These are phyloP conservation scores for Silene noctiflora DNA, from an alignment of 179 eudicot genomes.

Conservation along the genomic window DNA sequence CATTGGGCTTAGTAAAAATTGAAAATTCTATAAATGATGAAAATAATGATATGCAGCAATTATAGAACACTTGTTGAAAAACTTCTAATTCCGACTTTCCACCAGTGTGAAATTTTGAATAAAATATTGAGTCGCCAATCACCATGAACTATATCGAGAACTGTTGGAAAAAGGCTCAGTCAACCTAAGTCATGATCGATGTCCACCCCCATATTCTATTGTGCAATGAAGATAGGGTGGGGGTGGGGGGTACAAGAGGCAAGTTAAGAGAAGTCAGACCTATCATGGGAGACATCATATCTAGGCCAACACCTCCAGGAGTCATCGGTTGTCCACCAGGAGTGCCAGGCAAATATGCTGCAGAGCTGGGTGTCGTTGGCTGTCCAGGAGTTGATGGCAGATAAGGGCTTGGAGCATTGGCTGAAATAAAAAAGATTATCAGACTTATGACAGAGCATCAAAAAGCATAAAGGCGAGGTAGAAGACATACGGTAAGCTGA, in stretches of 20 bases:
- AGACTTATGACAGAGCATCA: not conserved
- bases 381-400: conserved; percentile 97
- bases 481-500: conserved; percentile 66
- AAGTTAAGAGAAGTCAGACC: conserved; percentile 40
- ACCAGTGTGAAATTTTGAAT: not conserved
- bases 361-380: conserved; percentile 95
- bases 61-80: not conserved
- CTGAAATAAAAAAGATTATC: conserved; percentile 29
- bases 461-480: not conserved
- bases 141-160: not conserved
- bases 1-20: not conserved
- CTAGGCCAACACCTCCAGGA: conserved; percentile 92
- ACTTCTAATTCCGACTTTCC: not conserved
- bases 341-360: conserved; percentile 87
- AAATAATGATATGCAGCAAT: not conserved
- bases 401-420: conserved; percentile 97
- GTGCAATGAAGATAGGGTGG: not conserved
- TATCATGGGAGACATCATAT: conserved; percentile 91
- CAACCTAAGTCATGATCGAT: not conserved
- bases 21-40: not conserved
- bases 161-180: not conserved
- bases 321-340: conserved; percentile 99
- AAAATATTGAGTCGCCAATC: not conserved
- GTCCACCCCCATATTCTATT: not conserved
- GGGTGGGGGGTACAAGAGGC: not conserved